Evolutionary conservation across 306 rosid genomes (phyloP).

Genomic region (Prunus padus): DNA sequence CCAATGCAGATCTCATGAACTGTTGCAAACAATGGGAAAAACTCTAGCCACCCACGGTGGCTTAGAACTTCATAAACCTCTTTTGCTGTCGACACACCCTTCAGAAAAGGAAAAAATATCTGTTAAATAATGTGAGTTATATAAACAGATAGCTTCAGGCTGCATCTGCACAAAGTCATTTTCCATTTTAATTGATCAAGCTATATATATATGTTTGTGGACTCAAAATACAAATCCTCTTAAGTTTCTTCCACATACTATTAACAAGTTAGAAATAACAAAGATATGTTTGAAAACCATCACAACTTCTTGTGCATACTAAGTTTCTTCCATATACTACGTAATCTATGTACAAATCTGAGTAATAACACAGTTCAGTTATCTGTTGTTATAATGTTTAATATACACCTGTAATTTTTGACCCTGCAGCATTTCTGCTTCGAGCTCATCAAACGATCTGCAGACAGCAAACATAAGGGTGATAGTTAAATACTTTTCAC

Average conservation of each 20-base stretch:
- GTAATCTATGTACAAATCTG: background rate
- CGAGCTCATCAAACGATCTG: constrained; percentile 89
- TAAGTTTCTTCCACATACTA: background rate
- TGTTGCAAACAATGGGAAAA: constrained; percentile 77
- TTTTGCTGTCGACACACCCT: constrained; percentile 91
- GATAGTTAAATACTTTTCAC: background rate
- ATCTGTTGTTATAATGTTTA: background rate
- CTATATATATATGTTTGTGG: background rate
- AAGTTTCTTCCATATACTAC: too few relatives aligned
- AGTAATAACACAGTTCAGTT: constrained; percentile 17
- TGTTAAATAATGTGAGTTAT: background rate
- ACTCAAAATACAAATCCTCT: background rate
- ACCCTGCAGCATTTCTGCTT: constrained; percentile 81
- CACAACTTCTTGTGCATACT: background rate
- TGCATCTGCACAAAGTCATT: background rate
- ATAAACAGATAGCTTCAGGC: background rate
- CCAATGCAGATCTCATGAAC: constrained; percentile 84
- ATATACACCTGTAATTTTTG: constrained; percentile 83
- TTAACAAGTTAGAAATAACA: background rate
- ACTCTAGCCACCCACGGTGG: constrained; percentile 77
- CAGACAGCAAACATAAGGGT: constrained; percentile 15
- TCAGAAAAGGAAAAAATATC: constrained; percentile 17
- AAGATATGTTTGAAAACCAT: background rate
- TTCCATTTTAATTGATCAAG: background rate
- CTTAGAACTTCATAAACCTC: constrained; percentile 81